Conservation (phyloP, 2,329 filamentous ascomycete species). For the Samsoniella hepiali region DNA sequence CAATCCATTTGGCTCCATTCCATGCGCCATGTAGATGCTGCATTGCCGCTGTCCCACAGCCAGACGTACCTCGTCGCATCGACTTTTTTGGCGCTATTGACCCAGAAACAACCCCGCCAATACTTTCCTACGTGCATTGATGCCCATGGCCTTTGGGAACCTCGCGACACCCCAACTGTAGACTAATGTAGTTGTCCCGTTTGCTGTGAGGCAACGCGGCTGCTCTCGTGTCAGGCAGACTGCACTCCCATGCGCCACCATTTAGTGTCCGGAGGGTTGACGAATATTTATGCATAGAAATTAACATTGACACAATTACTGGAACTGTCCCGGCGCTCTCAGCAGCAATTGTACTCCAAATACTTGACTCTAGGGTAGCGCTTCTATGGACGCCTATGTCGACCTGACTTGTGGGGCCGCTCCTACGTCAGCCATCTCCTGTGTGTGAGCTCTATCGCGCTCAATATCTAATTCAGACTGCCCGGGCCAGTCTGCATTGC, state of each 20-base stretch:
- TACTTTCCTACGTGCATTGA: not conserved
- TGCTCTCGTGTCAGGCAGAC: not conserved
- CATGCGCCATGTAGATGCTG: not conserved
- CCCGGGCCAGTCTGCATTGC: not conserved
- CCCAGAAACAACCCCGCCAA: not conserved
- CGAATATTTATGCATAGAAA: too few species aligned
- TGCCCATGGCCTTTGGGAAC: not conserved
- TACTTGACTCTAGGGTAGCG: not conserved
- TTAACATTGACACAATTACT: not conserved
- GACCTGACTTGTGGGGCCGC: slow-evolving; percentile 1
- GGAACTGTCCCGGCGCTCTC: too few species aligned
- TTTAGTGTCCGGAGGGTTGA: not conserved
- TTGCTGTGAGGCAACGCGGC: not conserved
- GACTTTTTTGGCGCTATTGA: not conserved
- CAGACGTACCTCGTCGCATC: not conserved
- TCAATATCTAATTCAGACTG: not conserved
- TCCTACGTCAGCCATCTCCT: slow-evolving; percentile 18
- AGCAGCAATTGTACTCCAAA: not conserved
- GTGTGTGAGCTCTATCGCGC: slow-evolving; percentile 5
- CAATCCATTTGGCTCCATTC: not conserved
- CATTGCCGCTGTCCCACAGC: not conserved
- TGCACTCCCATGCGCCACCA: not conserved
- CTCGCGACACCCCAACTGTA: not conserved
- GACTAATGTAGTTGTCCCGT: not conserved
- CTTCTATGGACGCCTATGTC: not conserved